These are phyloP conservation scores for Scutellaria minor DNA, from an alignment of 257 asterid genomes.

Conservation along the genomic window DNA sequence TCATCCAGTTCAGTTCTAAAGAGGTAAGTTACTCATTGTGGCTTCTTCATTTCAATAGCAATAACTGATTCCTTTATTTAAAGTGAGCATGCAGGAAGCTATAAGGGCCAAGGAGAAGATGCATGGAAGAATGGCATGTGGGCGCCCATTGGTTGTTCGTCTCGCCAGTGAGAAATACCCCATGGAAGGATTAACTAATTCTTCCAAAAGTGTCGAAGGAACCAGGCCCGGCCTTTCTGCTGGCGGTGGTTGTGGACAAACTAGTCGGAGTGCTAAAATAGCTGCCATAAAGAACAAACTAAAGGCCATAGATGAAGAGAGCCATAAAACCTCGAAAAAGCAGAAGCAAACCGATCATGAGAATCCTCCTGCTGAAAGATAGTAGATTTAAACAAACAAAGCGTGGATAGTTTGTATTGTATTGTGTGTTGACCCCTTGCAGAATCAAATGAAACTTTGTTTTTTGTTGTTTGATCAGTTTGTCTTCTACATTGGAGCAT, in stretches of 20 bases:
- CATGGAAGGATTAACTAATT: slow-evolving; percentile 40
- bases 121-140: slow-evolving; percentile 78
- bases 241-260: slow-evolving; percentile 39
- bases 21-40: slow-evolving; percentile 62
- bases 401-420: neutral
- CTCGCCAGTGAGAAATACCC: slow-evolving; percentile 77
- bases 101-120: slow-evolving; percentile 82
- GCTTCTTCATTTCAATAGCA: slow-evolving; percentile 12
- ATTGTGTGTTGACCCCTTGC: neutral
- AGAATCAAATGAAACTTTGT: neutral
- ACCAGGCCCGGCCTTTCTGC: slow-evolving; percentile 39
- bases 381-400: neutral
- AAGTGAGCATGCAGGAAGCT: slow-evolving; percentile 99
- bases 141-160: slow-evolving; percentile 62
- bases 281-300: slow-evolving; percentile 88
- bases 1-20: slow-evolving; percentile 79
- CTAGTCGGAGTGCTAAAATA: slow-evolving; percentile 76
- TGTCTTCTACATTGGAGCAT: neutral
- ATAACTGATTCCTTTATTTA: slow-evolving; percentile 56
- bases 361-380: slow-evolving; percentile 19
- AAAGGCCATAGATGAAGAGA: slow-evolving; percentile 76
- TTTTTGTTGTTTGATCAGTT: slow-evolving; percentile 1
- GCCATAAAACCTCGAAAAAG: slow-evolving; percentile 45
- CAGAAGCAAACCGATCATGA: slow-evolving; percentile 41
- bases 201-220: slow-evolving; percentile 50